Evolutionary conservation across 768 basidiomycete genomes (phyloP), one percentile per base, ranked within the genome.

Genomic region (Boletus sensibilis): DNA sequence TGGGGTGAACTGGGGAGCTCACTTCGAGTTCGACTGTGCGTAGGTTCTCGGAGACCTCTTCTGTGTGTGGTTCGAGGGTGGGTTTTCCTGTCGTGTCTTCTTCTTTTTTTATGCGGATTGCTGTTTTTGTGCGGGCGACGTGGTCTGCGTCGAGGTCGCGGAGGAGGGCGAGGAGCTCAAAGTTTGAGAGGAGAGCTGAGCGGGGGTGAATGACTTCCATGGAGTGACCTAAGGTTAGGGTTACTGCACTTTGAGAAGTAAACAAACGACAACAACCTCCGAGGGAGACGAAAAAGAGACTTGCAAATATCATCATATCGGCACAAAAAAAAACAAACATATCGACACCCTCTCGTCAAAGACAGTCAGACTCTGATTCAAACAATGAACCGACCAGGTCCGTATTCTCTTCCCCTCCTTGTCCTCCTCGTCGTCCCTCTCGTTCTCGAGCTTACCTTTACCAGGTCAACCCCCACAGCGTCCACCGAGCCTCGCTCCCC

Each of bases 131-230:
- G 37, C 85, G 83, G 1, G 83, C 77, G 40, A 89, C 70, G 68
- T 92, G 85, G 61, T 92, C 88, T 14, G 73, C 75, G 68, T 94
- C 89, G 39, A 92, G 86, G 53, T 88, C 83, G 29, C 84, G 82
- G 50, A 97, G 81, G 52, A 94, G 81, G 18, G 79, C 66, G 44
- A 95, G 76, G 57, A 97, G 94, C 71, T 98, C 95, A 64, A 79
- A 84, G 72, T 97, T 96, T 33, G 92, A 89, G 16, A 98, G 81
- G 51, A 96, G 83, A n/a, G 91, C 85, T 16, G 89, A 77, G 50
- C 89, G 82, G 12, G 85, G 66, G 58, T 88, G 84, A 47, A 68
- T 2, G 59, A 71, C 53, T 35, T 72, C 50, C 66, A 66, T 65
- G 2, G 6, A 11, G 23, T 4, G 47, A 0, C 0, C 34, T 53